Conservation (phyloP, 1,284 basidiomycete species). For the Papiliotrema laurentii region DNA sequence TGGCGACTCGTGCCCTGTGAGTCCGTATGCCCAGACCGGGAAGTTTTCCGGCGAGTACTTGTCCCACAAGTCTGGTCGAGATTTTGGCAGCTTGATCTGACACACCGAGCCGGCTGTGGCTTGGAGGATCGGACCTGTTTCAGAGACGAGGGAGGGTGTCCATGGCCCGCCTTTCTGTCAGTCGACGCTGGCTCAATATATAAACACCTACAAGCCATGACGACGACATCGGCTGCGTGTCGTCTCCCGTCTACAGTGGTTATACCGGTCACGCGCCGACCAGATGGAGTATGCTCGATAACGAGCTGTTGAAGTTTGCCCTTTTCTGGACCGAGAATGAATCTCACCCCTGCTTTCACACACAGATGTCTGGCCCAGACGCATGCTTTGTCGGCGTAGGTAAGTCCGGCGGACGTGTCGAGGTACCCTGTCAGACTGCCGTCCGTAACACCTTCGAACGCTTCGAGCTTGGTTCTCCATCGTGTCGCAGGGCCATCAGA, state of each 20-base stretch:
- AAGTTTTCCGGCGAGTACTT: constrained; percentile 25
- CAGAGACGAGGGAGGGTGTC: constrained; percentile 25
- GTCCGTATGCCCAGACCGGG: constrained; percentile 14
- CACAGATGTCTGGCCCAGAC: constrained; percentile 17
- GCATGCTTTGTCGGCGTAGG: constrained; percentile 10
- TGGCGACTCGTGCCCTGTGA: constrained; percentile 12
- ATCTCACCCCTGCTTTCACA: constrained; percentile 18
- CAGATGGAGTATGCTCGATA: constrained; percentile 1
- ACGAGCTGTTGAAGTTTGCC: constrained; percentile 13
- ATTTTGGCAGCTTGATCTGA: constrained; percentile 18
- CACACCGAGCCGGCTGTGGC: constrained; percentile 24
- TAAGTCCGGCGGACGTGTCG: neutral
- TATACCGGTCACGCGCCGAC: constrained; percentile 14
- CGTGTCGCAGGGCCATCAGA: neutral
- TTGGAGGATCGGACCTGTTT: constrained; percentile 14
- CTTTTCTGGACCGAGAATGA: constrained; percentile 12
- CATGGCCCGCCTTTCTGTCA: constrained; percentile 21
- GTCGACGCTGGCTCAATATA: neutral
- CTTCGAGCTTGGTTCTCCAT: neutral
- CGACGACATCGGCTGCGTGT: constrained; percentile 19
- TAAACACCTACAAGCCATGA: constrained; percentile 22
- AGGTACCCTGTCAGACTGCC: neutral
- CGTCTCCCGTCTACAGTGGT: constrained; percentile 20
- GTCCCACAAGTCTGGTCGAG: constrained; percentile 25
- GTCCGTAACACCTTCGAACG: neutral